Percentiles rank a stretch among this genome's conserved stretches.
Conservation (phyloP, 371 early-diverging fungal species). For the Apophysomyces trapeziformis region DNA sequence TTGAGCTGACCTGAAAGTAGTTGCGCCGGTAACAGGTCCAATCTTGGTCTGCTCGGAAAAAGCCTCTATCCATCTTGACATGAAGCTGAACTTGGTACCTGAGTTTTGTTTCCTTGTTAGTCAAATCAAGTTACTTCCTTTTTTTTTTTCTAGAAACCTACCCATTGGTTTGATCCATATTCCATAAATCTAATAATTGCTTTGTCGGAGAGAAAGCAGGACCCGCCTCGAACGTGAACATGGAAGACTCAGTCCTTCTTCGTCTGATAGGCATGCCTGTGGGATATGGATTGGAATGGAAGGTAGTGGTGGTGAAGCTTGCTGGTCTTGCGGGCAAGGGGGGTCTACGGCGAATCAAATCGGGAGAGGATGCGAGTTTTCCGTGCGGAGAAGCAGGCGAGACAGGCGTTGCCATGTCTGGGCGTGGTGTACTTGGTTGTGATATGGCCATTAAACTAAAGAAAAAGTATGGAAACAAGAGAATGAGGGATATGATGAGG, state of each 20-base stretch:
- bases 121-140: not conserved
- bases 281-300: constrained; percentile 51
- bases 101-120: not conserved
- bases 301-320: constrained; percentile 50
- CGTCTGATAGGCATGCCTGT: constrained; percentile 35
- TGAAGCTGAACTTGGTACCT: constrained; percentile 56
- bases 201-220: constrained; percentile 50
- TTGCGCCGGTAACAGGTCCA: constrained; percentile 95
- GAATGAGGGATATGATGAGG: not conserved
- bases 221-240: constrained; percentile 54
- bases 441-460: constrained; percentile 24
- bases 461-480: not conserved
- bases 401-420: constrained; percentile 18
- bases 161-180: constrained; percentile 50
- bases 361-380: constrained; percentile 24
- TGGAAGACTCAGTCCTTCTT: constrained; percentile 49
- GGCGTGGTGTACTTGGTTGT: constrained; percentile 26
- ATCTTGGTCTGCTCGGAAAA: constrained; percentile 75
- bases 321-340: constrained; percentile 44
- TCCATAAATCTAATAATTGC: constrained; percentile 42
- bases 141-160: constrained; percentile 17
- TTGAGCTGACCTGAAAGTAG: constrained; percentile 84
- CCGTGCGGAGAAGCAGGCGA: constrained; percentile 23
- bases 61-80: constrained; percentile 79
- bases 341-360: constrained; percentile 41